phyloP scores from a whole-genome alignment of 2,329 filamentous ascomycete genomes.

The Verticillium albo-atrum region DNA sequence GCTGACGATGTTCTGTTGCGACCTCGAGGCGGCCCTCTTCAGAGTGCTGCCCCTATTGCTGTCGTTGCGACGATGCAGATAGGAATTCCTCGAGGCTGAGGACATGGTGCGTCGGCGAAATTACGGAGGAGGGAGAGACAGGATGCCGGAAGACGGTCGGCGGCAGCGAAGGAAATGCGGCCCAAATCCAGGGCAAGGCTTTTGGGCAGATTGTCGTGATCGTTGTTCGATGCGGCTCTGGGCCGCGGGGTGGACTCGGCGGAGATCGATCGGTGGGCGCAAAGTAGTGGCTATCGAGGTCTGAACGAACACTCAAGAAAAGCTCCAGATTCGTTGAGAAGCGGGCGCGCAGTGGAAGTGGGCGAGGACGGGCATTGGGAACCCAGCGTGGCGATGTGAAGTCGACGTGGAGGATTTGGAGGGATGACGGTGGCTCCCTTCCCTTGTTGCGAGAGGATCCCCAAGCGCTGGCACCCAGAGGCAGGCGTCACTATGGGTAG shows the following conservation, averaged over 20 bases:
- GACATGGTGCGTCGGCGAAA: constrained; percentile 39
- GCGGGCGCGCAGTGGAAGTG: background rate
- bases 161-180: background rate
- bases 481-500: background rate
- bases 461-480: background rate
- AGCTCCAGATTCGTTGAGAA: background rate
- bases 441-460: background rate
- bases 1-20: constrained; percentile 39
- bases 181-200: background rate
- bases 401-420: background rate
- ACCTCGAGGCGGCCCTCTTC: constrained; percentile 39
- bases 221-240: constrained; percentile 14
- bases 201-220: constrained; percentile 12
- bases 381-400: background rate
- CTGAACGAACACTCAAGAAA: background rate
- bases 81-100: constrained; percentile 43
- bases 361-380: background rate
- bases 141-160: background rate
- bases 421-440: background rate
- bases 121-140: constrained; percentile 2
- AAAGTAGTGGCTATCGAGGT: background rate
- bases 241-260: background rate
- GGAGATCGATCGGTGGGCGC: background rate
- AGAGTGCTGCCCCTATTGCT: constrained; percentile 37
- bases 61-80: constrained; percentile 39